These are phyloP conservation scores for Nakaseomyces glabratus DNA, from an alignment of 1,139 yeast genomes.

Conservation along the genomic window DNA sequence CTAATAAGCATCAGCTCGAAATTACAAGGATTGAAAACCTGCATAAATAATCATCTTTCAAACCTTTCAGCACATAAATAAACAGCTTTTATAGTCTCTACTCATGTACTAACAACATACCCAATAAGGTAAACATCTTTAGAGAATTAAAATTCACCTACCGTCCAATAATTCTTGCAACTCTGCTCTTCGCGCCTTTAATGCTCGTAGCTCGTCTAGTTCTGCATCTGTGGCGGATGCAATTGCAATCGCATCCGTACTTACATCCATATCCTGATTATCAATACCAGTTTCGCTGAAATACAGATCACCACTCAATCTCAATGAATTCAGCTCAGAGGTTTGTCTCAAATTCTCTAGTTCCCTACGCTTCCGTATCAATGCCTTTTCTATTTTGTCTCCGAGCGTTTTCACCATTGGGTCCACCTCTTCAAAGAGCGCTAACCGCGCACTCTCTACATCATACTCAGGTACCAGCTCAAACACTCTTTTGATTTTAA, in stretches of 20 bases:
- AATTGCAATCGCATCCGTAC: constrained; percentile 25
- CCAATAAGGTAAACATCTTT: constrained; percentile 8
- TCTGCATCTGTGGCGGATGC: constrained; percentile 32
- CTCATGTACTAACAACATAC: no score
- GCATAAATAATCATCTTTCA: constrained; percentile 31
- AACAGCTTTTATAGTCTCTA: no score
- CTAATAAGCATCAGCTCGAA: constrained; percentile 38
- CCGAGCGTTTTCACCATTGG: constrained; percentile 34
- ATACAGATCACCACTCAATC: constrained; percentile 23
- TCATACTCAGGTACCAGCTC: constrained; percentile 35
- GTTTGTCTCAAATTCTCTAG: constrained; percentile 29
- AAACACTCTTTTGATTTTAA: constrained; percentile 30
- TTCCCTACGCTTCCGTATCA: constrained; percentile 32
- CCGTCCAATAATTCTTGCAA: constrained; percentile 17
- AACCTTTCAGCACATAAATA: constrained; percentile 23
- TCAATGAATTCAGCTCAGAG: constrained; percentile 31
- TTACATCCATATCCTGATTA: constrained; percentile 11
- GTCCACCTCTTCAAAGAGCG: constrained; percentile 31
- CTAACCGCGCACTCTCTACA: constrained; percentile 31
- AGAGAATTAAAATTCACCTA: constrained; percentile 8
- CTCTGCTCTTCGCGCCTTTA: constrained; percentile 33
- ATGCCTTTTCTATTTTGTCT: constrained; percentile 33
- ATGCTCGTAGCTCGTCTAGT: constrained; percentile 30
- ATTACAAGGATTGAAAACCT: constrained; percentile 31
- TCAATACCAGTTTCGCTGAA: constrained; percentile 4